Base-by-base conservation (phyloP, 345 rosid genomes). In the Murraya koenigii region DNA sequence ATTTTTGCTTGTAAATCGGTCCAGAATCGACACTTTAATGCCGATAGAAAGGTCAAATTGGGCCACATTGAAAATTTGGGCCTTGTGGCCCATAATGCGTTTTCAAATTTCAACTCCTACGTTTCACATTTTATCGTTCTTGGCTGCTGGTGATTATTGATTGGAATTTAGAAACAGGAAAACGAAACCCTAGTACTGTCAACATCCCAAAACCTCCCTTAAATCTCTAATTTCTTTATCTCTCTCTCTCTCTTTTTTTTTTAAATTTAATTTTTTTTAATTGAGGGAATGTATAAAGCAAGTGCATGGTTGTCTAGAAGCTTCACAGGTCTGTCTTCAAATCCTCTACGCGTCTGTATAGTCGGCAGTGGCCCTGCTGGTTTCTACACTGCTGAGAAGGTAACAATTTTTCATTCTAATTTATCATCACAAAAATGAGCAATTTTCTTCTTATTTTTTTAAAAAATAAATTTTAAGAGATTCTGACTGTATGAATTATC, bases 351-450 rank as follows among this genome's bases (percentile, higher is more conserved):
- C 22, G 93, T 92, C 68, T 95, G 99, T 71, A 77, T 95, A 25
- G 98, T 93, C 60, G 99, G 98, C 52, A 88, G 94, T 71, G 98
- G 99, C 69, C 98, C 98, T 44, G 97, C 96, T 71, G 98, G 98
- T 38, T 89, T 89, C 83, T 95, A 92, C 77, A 88, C 97, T 23
- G 97, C 98, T 33, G 98, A 93, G 38, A 95, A 92, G 89, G 98
- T 92, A 11, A 78, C 41, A 61, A 9, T 23, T 68, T 54, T 23
- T 44, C 2, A 28, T 62, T 52, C 7, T 52, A 30, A 26, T 62
- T 28, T 30, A 0, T 61, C 1, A 25, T 26, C 17, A 44, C 1
- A 44, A 44, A 44, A 44, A 44, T 41, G 49, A 44, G 5, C 17
- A 44, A 11, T 44, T 44, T 44, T 3, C 0, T 44, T 30, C 32